Evolutionary conservation across 805 yeast genomes (phyloP).

Genomic region (Saccharomycopsis sp.): DNA sequence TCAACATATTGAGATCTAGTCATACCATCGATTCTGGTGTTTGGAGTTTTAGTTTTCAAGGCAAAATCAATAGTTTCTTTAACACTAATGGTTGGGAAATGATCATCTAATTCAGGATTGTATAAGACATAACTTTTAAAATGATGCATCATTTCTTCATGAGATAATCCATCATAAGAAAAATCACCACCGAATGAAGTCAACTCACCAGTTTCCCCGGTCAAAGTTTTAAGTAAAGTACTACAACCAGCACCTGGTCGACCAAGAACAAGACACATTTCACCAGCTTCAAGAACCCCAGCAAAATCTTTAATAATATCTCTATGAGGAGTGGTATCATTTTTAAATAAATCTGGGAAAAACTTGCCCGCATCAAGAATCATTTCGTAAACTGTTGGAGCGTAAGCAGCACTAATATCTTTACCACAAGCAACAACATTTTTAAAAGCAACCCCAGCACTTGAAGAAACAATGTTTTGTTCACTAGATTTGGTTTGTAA

Average conservation of each 20-base stretch:
- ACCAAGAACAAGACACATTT: conserved; percentile 45
- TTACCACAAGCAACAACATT: conserved; percentile 41
- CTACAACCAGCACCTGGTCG: conserved; percentile 63
- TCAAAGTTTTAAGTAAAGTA: conserved; percentile 38
- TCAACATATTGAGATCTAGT: conserved; percentile 42
- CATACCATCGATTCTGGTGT: conserved; percentile 35
- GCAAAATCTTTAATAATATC: conserved; percentile 33
- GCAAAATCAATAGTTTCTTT: conserved; percentile 46
- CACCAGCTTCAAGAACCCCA: conserved; percentile 42
- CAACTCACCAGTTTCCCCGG: conserved; percentile 37
- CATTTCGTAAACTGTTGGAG: conserved; percentile 42
- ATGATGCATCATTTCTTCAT: conserved; percentile 38
- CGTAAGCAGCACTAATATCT: conserved; percentile 47
- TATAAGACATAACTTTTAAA: conserved; percentile 45
- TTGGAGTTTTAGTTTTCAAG: conserved; percentile 41
- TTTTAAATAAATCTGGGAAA: conserved; percentile 32
- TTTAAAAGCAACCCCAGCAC: conserved; percentile 39
- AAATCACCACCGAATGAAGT: conserved; percentile 34
- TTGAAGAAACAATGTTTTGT: conserved; percentile 41
- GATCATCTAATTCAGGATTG: conserved; percentile 44
- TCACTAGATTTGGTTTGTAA: conserved; percentile 33
- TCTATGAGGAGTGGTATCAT: conserved; percentile 22
- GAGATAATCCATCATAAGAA: conserved; percentile 43
- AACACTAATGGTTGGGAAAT: conserved; percentile 45
- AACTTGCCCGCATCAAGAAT: conserved; percentile 32